These are phyloP conservation scores for Diplotaxis tenuifolia DNA, from an alignment of 345 rosid genomes.

Conservation along the genomic window DNA sequence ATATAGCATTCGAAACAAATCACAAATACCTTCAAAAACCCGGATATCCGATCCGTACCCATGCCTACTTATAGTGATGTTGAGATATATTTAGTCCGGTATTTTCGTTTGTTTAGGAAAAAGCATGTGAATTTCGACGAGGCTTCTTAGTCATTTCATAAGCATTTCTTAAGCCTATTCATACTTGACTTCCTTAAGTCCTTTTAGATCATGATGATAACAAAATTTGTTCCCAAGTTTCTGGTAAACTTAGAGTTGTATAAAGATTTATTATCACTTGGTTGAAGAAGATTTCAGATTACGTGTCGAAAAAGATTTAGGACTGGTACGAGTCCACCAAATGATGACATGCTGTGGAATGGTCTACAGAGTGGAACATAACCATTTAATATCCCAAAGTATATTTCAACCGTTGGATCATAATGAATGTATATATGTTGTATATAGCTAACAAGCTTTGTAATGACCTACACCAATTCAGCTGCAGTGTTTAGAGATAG, in stretches of 20 bases:
- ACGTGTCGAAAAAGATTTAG: background rate
- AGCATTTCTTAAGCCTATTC: conserved; percentile 2
- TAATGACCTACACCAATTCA: background rate
- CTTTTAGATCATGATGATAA: conserved; percentile 13
- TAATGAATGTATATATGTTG: background rate
- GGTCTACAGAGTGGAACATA: background rate
- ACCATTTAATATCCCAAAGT: background rate
- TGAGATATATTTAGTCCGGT: conserved; percentile 6
- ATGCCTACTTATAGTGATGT: conserved; percentile 15
- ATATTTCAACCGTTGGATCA: background rate
- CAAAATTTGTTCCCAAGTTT: background rate
- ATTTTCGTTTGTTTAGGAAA: background rate
- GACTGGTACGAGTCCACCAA: background rate
- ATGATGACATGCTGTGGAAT: background rate
- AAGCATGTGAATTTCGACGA: conserved; percentile 15
- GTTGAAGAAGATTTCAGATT: background rate
- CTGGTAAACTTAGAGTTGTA: background rate
- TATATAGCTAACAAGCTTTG: background rate
- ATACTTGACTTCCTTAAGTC: background rate
- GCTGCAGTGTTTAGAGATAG: background rate
- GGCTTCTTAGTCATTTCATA: conserved; percentile 23
- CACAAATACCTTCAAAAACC: too few relatives aligned
- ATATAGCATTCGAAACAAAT: too few relatives aligned
- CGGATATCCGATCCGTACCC: too few relatives aligned
- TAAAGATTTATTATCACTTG: background rate